Conservation (phyloP, 345 rosid genomes). For the Citrus australasica region DNA sequence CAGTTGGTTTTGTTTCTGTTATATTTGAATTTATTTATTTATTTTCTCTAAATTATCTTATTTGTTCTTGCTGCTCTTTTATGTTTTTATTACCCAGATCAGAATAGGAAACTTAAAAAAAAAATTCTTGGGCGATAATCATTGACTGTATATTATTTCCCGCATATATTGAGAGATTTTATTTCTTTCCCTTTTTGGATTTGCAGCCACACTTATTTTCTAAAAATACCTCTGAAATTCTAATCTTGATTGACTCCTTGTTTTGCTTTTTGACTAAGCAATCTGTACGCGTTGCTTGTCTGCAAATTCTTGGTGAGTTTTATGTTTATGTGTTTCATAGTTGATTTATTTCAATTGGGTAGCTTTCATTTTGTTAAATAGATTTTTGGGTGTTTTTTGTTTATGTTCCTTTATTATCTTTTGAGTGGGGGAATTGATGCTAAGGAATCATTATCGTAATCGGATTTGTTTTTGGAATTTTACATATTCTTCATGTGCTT, state of each 20-base stretch:
- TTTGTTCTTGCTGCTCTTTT: not conserved
- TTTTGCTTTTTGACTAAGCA: not conserved
- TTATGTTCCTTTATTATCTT: not conserved
- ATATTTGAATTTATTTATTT: not conserved
- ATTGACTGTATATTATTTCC: not conserved
- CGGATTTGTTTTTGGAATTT: slow-evolving; percentile 14
- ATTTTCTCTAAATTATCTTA: not conserved
- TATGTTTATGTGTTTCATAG: not conserved
- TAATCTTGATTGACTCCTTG: not conserved
- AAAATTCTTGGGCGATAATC: not conserved
- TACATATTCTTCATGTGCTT: slow-evolving; percentile 5
- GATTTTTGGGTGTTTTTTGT: not conserved
- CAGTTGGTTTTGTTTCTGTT: not conserved
- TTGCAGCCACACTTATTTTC: not conserved
- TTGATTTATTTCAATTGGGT: slow-evolving; percentile 2
- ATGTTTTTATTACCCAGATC: not conserved
- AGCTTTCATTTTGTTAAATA: not conserved
- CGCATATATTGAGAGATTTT: not conserved
- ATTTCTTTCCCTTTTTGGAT: not conserved
- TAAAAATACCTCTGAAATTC: not conserved
- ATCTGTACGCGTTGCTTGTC: not conserved
- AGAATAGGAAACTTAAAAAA: not conserved
- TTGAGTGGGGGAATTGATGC: slow-evolving; percentile 16
- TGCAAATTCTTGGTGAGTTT: slow-evolving; percentile 1
- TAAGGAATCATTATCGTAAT: slow-evolving; percentile 12